Percentiles rank a stretch among this genome's conserved stretches.
Evolutionary conservation across 495 filamentous ascomycete species (phyloP).

Genomic region (Acidomyces sp.): DNA sequence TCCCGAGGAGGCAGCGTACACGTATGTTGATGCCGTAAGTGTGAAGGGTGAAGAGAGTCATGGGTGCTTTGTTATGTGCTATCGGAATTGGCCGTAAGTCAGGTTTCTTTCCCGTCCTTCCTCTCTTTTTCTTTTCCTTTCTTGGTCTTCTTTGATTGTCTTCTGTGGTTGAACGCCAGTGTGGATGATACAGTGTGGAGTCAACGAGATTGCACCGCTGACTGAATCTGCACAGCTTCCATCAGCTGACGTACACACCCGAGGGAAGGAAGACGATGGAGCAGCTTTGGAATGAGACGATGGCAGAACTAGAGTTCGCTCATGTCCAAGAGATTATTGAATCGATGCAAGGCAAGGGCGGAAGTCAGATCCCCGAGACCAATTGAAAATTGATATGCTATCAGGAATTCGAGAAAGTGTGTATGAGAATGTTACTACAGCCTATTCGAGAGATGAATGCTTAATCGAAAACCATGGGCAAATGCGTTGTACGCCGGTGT

Average conservation of each 20-base stretch:
- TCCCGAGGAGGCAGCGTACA: constrained; percentile 3
- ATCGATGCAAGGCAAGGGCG: too few relatives aligned
- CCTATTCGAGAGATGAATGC: too few relatives aligned
- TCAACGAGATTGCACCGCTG: too few relatives aligned
- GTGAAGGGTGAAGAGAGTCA: constrained; percentile 8
- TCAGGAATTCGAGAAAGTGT: too few relatives aligned
- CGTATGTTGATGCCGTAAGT: constrained; percentile 8
- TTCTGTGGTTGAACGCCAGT: neutral
- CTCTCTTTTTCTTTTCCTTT: neutral
- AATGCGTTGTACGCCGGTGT: too few relatives aligned
- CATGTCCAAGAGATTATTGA: too few relatives aligned
- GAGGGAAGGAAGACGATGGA: constrained; percentile 5
- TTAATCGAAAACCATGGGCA: too few relatives aligned
- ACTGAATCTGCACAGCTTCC: too few relatives aligned
- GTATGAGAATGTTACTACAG: too few relatives aligned
- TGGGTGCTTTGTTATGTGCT: constrained; percentile 7
- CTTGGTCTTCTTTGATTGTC: neutral
- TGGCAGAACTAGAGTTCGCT: constrained; percentile 9
- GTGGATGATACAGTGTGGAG: neutral
- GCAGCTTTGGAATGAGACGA: constrained; percentile 14
- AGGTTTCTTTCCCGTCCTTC: neutral
- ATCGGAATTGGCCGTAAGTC: constrained; percentile 8
- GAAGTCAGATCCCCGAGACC: too few relatives aligned
- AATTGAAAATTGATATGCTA: too few relatives aligned
- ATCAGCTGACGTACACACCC: constrained; percentile 1